Evolutionary conservation across 495 filamentous ascomycete species (phyloP), one percentile per base, ranked within the genome.

Genomic region (Friedmanniomyces simplex): DNA sequence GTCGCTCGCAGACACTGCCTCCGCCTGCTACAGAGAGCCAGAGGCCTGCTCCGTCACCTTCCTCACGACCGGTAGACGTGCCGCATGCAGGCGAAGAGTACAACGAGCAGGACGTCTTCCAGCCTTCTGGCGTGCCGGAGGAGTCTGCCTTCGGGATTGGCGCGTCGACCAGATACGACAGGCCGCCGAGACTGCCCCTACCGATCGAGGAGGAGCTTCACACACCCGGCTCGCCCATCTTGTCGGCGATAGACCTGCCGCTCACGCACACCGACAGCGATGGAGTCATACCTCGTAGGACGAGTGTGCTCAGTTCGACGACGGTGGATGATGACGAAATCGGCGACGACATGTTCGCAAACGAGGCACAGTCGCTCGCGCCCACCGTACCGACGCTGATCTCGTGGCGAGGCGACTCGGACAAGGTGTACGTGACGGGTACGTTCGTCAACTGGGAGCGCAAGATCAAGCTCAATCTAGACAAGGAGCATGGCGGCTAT

Each of bases 401-500:
- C 37, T 84, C 89, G 71, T 98, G 91, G 93, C 77, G 75, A 50
- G 77, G 82, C 25, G 79, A 79, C 36, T 86, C 86, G 32, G 80
- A 94, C 54, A 93, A 88, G 73, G 83, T 97, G 55, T 97, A 94
- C 69, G 88, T 98, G 37, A 97, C 94, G 0, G 93, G 93, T 59
- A 97, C 94, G 20, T 96, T 96, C 66, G 91, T 91, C 55, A 83
- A 87, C 65, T 98, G 93, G 93, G 87, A 89, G 68, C 84, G 87
- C 71, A 96, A 96, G 69, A 91, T 85, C 63, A 81, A 83, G 51
- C 73, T 98, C 67, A 82, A 88, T 68, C 84, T 62, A 76, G 78
- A 57, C 74, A 78, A 66, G 75, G 55, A 62, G 20, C 21, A 22
- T 30, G 42, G 37, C 26, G 54, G 53, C 18, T 84, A 87, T 70